Evolutionary conservation across 345 rosid species (phyloP).

Genomic region (Geranium rotundifolium): DNA sequence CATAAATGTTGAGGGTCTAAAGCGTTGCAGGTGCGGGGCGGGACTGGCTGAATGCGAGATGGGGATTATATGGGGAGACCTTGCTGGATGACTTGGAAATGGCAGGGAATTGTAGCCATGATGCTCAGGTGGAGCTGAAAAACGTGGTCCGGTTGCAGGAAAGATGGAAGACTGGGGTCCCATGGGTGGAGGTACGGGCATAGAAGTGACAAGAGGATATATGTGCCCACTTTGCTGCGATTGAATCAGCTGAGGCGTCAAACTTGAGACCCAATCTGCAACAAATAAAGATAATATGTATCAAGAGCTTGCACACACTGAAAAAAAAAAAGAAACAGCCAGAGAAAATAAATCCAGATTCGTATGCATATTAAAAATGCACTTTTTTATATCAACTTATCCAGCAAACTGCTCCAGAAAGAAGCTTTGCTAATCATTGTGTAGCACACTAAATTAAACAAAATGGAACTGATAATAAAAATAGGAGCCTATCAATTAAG

Average conservation of each 20-base stretch:
- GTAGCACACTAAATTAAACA: too few relatives aligned
- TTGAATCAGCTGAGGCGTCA: slow-evolving; percentile 23
- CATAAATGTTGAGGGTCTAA: slow-evolving; percentile 16
- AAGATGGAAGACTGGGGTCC: slow-evolving; percentile 1
- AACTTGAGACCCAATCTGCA: slow-evolving; percentile 30
- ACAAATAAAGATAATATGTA: too few relatives aligned
- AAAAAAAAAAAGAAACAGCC: neutral
- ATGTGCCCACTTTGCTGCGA: slow-evolving; percentile 19
- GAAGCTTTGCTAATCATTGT: too few relatives aligned
- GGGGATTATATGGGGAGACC: slow-evolving; percentile 25
- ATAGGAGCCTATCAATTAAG: neutral
- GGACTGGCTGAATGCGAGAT: slow-evolving; percentile 23
- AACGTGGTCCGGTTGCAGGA: slow-evolving; percentile 8
- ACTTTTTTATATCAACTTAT: too few relatives aligned
- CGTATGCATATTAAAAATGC: neutral
- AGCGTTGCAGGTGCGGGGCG: slow-evolving; percentile 41
- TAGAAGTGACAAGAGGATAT: slow-evolving; percentile 12
- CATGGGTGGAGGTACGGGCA: slow-evolving; percentile 3
- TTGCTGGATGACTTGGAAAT: slow-evolving; percentile 12
- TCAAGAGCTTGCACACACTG: too few relatives aligned
- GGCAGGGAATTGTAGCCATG: slow-evolving; percentile 7
- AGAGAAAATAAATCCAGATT: neutral
- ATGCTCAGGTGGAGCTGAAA: slow-evolving; percentile 15
- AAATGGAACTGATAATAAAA: too few relatives aligned
- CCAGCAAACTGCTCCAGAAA: too few relatives aligned